Evolutionary conservation across 2,329 filamentous ascomycete genomes (phyloP).

Genomic region (Emydomyces testavorans): DNA sequence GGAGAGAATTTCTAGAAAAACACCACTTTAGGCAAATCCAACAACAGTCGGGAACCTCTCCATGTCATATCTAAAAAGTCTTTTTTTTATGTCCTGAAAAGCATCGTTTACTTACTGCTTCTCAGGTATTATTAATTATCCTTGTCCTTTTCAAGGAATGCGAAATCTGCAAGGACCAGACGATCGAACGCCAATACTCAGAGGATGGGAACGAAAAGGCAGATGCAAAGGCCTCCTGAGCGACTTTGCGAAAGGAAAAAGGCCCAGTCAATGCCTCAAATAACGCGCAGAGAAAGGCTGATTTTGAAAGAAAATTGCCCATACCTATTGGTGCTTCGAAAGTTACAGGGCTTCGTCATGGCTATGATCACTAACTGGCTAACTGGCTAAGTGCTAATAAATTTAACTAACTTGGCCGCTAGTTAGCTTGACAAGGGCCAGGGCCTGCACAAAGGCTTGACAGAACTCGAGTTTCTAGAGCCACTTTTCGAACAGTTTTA

Average conservation of each 20-base stretch:
- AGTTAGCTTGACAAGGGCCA: constrained; percentile 2
- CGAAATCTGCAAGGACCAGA: not conserved
- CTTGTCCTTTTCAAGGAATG: constrained; percentile 1
- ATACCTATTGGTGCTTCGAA: not conserved
- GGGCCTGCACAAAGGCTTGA: not conserved
- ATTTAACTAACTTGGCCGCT: not conserved
- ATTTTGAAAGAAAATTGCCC: not conserved
- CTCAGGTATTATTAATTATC: not conserved
- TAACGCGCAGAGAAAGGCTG: constrained; percentile 5
- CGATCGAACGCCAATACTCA: not conserved
- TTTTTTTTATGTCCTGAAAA: not conserved
- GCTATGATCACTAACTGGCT: not conserved
- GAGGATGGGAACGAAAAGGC: not conserved
- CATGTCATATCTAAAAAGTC: not conserved
- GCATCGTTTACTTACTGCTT: not conserved
- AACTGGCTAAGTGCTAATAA: not conserved
- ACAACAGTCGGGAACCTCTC: not conserved
- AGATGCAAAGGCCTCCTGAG: not conserved
- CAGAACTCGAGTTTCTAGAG: constrained; percentile 2
- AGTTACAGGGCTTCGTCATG: constrained; percentile 5
- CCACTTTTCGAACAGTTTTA: constrained; percentile 7
- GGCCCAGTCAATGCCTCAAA: constrained; percentile 8
- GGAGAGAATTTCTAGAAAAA: constrained; percentile 10
- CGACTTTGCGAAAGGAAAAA: not conserved
- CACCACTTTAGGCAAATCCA: constrained; percentile 9